These are phyloP conservation scores for Neodidymelliopsis sp. DNA, from an alignment of 2,329 filamentous ascomycete species.

Conservation along the genomic window DNA sequence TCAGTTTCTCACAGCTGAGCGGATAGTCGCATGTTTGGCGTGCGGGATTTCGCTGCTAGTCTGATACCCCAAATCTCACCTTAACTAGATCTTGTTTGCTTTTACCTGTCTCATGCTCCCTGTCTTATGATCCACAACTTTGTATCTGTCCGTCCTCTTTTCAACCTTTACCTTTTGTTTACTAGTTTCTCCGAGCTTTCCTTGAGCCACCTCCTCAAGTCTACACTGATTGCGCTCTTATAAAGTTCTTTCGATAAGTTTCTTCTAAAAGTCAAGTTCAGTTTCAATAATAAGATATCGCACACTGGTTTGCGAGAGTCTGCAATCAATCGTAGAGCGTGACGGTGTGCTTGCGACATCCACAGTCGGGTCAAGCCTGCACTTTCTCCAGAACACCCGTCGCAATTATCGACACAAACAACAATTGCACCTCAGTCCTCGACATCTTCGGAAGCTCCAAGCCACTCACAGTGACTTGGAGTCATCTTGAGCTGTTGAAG, in stretches of 20 bases:
- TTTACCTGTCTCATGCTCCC: constrained; percentile 4
- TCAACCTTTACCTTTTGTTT: background rate
- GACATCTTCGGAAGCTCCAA: background rate
- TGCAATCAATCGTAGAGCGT: too few species aligned
- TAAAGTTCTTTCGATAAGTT: too few species aligned
- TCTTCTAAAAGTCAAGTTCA: too few species aligned
- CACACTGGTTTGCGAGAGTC: too few species aligned
- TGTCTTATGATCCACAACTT: too few species aligned
- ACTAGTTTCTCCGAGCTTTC: background rate
- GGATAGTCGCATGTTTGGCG: constrained; percentile 9
- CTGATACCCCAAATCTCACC: constrained; percentile 7
- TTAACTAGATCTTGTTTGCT: background rate
- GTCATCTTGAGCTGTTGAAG: background rate
- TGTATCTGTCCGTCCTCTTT: background rate
- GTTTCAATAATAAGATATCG: too few species aligned
- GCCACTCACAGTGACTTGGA: background rate
- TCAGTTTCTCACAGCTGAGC: background rate
- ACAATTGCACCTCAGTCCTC: background rate
- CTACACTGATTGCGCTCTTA: too few species aligned
- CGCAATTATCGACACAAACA: too few species aligned
- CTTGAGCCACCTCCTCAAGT: too few species aligned
- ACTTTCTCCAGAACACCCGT: too few species aligned
- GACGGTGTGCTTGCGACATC: too few species aligned
- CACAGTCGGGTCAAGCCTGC: too few species aligned
- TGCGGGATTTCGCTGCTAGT: background rate